Percentiles rank a stretch among this genome's conserved stretches.
phyloP scores from a whole-genome alignment of 2,329 filamentous ascomycete genomes.

The Plectosphaerella plurivora region DNA sequence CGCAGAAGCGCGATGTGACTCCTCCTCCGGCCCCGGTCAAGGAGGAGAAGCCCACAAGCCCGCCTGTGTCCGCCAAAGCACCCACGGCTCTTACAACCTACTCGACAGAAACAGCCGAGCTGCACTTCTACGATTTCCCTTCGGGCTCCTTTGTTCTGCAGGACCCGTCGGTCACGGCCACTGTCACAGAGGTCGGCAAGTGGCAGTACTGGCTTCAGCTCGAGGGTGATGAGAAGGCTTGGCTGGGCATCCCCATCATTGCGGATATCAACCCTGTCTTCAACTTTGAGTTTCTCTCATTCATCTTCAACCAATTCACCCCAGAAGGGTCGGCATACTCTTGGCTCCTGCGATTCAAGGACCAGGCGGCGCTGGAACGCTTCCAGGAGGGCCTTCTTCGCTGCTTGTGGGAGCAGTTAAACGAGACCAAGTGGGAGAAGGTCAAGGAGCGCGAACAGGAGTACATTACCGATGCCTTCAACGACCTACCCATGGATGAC shows the following conservation, averaged over 20 bases:
- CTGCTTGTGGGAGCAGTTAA: slow-evolving; percentile 93
- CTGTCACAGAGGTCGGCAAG: slow-evolving; percentile 78
- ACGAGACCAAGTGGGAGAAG: slow-evolving; percentile 91
- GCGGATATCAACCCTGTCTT: slow-evolving; percentile 94
- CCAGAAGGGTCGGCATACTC: slow-evolving; percentile 88
- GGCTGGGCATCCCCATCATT: slow-evolving; percentile 80
- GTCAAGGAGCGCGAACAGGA: slow-evolving; percentile 88
- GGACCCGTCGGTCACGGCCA: slow-evolving; percentile 69
- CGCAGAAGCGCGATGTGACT: slow-evolving; percentile 42
- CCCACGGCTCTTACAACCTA: slow-evolving; percentile 72
- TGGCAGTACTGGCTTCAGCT: slow-evolving; percentile 98
- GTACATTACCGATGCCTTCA: slow-evolving; percentile 93
- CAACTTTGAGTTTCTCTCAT: slow-evolving; percentile 98
- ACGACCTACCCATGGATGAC: slow-evolving; percentile 90
- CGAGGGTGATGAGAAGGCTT: slow-evolving; percentile 68
- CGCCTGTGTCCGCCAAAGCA: slow-evolving; percentile 56
- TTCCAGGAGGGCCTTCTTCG: slow-evolving; percentile 96
- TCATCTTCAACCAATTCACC: slow-evolving; percentile 97
- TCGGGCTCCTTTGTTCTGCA: slow-evolving; percentile 81
- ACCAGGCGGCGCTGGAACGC: slow-evolving; percentile 71
- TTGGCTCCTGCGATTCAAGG: slow-evolving; percentile 89
- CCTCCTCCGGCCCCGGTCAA: slow-evolving; percentile 23
- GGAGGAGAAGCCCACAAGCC: slow-evolving; percentile 25
- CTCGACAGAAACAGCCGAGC: slow-evolving; percentile 70
- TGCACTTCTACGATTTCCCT: slow-evolving; percentile 90